A percentile compares a stretch with the other conserved stretches of the same genome.
phyloP scores from a whole-genome alignment of 2,329 filamentous ascomycete species.

The Hypoxylon sp. region DNA sequence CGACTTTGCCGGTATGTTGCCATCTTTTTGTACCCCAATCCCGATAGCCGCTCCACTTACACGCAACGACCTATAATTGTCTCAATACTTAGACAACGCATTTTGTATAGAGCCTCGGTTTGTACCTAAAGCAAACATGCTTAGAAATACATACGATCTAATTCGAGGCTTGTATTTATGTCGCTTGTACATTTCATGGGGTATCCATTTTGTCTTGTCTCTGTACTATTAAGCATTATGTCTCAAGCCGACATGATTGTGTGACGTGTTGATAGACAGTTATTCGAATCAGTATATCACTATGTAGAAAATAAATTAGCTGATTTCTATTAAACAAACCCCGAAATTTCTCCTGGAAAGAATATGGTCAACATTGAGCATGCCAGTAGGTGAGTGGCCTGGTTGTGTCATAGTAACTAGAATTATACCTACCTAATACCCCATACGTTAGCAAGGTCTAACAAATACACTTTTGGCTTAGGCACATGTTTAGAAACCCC shows the following conservation, averaged over 20 bases:
- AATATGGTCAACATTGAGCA: not conserved
- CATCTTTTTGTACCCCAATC: constrained; percentile 18
- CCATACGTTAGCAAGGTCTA: not conserved
- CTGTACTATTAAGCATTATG: not conserved
- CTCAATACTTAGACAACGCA: not conserved
- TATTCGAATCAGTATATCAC: constrained; percentile 1
- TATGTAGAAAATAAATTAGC: not conserved
- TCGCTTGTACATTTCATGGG: not conserved
- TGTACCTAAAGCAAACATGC: not conserved
- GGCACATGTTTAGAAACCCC: not conserved
- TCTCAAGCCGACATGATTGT: not conserved
- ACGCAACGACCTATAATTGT: constrained; percentile 8
- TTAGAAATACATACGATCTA: not conserved
- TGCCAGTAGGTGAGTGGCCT: not conserved
- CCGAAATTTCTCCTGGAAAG: constrained; percentile 12
- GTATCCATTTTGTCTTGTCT: not conserved
- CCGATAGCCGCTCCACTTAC: constrained; percentile 40
- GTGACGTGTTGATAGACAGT: not conserved
- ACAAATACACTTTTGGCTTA: not conserved
- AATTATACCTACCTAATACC: not conserved
- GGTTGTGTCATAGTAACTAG: constrained; percentile 3
- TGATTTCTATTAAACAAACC: not conserved
- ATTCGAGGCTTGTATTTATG: not conserved
- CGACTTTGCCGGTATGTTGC: constrained; percentile 10
- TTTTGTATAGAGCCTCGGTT: not conserved